Percentiles rank a stretch among this genome's conserved stretches.
Conservation (phyloP, 139 green algal species). For the Microglena sp. region DNA sequence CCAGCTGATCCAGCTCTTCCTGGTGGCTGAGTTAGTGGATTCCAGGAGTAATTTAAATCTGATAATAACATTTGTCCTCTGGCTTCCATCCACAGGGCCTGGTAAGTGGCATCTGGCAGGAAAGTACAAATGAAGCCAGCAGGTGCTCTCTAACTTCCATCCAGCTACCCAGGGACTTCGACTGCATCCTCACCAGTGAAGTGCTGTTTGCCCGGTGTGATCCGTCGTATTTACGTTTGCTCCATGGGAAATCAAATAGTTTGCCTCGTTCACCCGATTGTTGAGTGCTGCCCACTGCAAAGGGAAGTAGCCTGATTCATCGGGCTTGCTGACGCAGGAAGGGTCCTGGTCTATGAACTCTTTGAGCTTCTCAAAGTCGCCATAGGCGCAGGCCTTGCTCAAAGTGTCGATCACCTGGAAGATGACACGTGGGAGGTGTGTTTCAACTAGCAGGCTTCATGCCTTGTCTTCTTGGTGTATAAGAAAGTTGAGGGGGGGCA, state of each 20-base stretch:
- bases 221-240: constrained; percentile 57
- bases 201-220: constrained; percentile 66
- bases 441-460: background rate
- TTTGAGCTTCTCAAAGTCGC: constrained; percentile 65
- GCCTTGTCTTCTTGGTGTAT: too few relatives aligned
- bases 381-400: constrained; percentile 63
- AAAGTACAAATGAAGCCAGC: too few relatives aligned
- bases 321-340: constrained; percentile 34
- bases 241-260: constrained; percentile 57
- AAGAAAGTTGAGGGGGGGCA: too few relatives aligned
- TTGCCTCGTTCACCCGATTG: constrained; percentile 65
- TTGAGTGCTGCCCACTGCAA: constrained; percentile 90
- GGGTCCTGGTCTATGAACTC: constrained; percentile 39
- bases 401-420: constrained; percentile 16
- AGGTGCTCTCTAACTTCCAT: too few relatives aligned
- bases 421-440: background rate
- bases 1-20: too few relatives aligned
- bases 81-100: too few relatives aligned
- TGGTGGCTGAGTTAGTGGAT: too few relatives aligned
- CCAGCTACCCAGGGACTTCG: too few relatives aligned
- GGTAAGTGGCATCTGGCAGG: too few relatives aligned
- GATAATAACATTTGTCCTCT: too few relatives aligned
- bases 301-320: constrained; percentile 53
- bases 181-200: too few relatives aligned
- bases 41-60: too few relatives aligned